These are phyloP conservation scores for Nemania sp. DNA, from an alignment of 2,329 filamentous ascomycete species.

Conservation along the genomic window DNA sequence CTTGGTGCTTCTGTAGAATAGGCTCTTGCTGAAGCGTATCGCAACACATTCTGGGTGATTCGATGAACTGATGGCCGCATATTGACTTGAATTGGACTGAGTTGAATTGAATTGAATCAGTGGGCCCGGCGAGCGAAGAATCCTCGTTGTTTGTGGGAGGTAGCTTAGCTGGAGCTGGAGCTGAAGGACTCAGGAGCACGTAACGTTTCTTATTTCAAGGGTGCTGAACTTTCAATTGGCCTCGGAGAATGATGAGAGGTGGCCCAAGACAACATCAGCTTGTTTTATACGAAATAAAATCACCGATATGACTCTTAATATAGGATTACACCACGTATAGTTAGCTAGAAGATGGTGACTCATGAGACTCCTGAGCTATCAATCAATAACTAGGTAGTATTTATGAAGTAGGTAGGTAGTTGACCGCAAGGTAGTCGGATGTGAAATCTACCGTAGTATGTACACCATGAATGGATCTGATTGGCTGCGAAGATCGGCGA, in stretches of 20 bases:
- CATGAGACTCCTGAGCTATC: conserved; percentile 30
- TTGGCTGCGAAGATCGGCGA: conserved; percentile 32
- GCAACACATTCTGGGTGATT: conserved; percentile 50
- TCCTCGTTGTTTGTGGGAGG: too few relatives aligned
- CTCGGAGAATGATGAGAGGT: too few relatives aligned
- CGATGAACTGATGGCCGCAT: conserved; percentile 46
- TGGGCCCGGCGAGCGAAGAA: not conserved
- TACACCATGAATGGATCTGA: not conserved
- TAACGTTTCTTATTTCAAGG: too few relatives aligned
- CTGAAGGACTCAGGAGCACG: too few relatives aligned
- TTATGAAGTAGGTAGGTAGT: not conserved
- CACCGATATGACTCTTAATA: not conserved
- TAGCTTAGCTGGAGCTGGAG: too few relatives aligned
- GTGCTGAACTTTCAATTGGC: too few relatives aligned
- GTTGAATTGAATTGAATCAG: not conserved
- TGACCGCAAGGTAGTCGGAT: not conserved
- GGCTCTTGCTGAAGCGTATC: conserved; percentile 60
- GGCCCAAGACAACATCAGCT: too few relatives aligned
- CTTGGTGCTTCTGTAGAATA: conserved; percentile 34
- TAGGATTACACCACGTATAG: not conserved
- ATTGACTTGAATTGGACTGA: too few relatives aligned
- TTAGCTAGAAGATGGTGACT: conserved; percentile 15
- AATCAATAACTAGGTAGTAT: too few relatives aligned
- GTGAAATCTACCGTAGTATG: not conserved
- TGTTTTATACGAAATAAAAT: conserved; percentile 1